Conservation (phyloP, 768 basidiomycete genomes). For the Lanmaoa rubissima region DNA sequence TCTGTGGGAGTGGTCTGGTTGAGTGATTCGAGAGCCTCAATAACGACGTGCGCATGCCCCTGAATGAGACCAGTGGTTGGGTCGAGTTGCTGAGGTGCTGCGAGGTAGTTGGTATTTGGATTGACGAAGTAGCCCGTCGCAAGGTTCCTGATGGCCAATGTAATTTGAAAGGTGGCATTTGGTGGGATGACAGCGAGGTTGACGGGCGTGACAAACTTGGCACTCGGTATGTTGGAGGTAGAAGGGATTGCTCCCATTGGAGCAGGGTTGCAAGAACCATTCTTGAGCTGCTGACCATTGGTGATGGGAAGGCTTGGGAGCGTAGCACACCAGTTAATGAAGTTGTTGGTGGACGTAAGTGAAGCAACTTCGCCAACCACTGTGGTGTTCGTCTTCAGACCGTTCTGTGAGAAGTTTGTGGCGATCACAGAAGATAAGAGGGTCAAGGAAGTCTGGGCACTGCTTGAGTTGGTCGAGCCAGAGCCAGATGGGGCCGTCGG, state of each 20-base stretch:
- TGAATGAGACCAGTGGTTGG: slow-evolving; percentile 45
- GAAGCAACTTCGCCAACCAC: slow-evolving; percentile 52
- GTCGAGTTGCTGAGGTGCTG: slow-evolving; percentile 54
- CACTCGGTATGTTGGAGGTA: slow-evolving; percentile 48
- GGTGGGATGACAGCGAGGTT: slow-evolving; percentile 44
- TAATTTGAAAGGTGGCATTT: slow-evolving; percentile 52
- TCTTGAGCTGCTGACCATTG: slow-evolving; percentile 52
- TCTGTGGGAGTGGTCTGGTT: slow-evolving; percentile 48
- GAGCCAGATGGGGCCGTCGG: slow-evolving; percentile 5
- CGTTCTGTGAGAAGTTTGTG: slow-evolving; percentile 52
- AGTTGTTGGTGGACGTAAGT: slow-evolving; percentile 67
- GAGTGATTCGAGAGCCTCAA: slow-evolving; percentile 50
- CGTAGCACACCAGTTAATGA: slow-evolving; percentile 64
- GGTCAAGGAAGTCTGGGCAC: slow-evolving; percentile 30
- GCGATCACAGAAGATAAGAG: slow-evolving; percentile 52
- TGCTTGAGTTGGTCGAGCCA: slow-evolving; percentile 18
- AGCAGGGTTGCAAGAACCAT: slow-evolving; percentile 58
- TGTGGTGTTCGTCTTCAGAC: slow-evolving; percentile 33
- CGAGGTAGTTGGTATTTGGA: slow-evolving; percentile 48
- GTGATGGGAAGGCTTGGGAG: slow-evolving; percentile 51
- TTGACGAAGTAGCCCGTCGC: slow-evolving; percentile 60
- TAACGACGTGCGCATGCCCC: slow-evolving; percentile 64
- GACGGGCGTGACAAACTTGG: slow-evolving; percentile 49
- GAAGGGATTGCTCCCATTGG: slow-evolving; percentile 61
- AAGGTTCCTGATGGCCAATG: slow-evolving; percentile 44